Evolutionary conservation across 2,329 filamentous ascomycete genomes (phyloP), one percentile per base, ranked within the genome.

Genomic region (Septoria petroselini): DNA sequence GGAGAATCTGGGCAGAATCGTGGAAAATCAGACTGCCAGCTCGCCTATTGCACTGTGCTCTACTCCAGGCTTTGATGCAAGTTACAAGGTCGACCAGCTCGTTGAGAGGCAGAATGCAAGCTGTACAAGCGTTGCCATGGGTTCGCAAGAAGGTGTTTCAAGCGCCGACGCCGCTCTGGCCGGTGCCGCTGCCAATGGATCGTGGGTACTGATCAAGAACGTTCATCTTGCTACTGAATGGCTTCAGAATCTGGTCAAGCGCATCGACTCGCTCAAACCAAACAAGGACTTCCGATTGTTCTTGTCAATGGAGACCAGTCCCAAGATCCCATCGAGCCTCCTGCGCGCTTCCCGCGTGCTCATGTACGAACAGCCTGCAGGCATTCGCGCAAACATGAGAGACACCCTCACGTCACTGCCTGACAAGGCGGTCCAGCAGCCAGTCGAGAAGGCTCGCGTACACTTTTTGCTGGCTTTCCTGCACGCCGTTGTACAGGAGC

Each of bases 41-140:
- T 84, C 88, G 2, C 93, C 93, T 7, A 87, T 98, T 59, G 86
- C 93, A 3, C 80, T 98, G 29, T 91, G 91, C 63, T 98, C 93
- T 4, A 96, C 86, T 64, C 90, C 91, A 53, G 93, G 93, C 30
- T 98, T 98, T 68, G 93, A 98, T 70, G 94, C 94, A 46, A 95
- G 89, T 68, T 98, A 97, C 82, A 98, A 98, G 76, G 93, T 98
- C 53, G 93, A 98, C 69, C 89, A 85, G 54, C 78, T 98, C 46
- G 94, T 97, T 23, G 88, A 95, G 70, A 82, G 88, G 59, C 84
- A 83, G 68, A 81, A 82, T 52, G 84, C 88, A 43, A 84, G 81
- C 47, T 98, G 93, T 73, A 91, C 90, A 52, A 96, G 96, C 70
- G 96, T 98, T 65, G 94, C 94, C 62, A 98, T 98, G 93, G 93